A percentile compares a stretch with the other conserved stretches of the same genome.
phyloP scores from a whole-genome alignment of 2,329 filamentous ascomycete genomes.

The Phialophora tarda region DNA sequence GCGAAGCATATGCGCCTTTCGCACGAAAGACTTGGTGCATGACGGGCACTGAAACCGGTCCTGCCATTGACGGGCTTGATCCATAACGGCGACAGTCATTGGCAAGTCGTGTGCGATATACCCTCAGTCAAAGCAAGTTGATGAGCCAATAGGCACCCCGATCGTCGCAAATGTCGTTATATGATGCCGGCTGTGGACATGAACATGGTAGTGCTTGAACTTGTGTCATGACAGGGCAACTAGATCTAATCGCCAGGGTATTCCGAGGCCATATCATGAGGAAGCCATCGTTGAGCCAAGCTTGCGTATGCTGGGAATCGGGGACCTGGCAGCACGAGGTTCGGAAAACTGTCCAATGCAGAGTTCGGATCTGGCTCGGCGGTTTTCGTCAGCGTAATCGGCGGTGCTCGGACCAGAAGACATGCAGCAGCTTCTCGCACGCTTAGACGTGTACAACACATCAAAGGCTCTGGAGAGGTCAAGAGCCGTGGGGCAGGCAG shows the following conservation, averaged over 20 bases:
- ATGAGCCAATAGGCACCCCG: neutral
- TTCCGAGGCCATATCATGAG: conserved; percentile 2
- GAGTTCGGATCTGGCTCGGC: neutral
- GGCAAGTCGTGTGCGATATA: neutral
- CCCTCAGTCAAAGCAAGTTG: neutral
- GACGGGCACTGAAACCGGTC: conserved; percentile 31
- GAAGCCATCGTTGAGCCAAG: neutral
- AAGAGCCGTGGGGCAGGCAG: conserved; percentile 8
- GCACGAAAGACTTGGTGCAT: conserved; percentile 32
- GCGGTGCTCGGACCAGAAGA: neutral
- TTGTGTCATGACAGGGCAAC: neutral
- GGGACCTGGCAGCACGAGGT: neutral
- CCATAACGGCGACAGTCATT: conserved; percentile 24
- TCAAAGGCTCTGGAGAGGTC: neutral
- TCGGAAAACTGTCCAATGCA: conserved; percentile 1
- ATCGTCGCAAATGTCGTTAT: neutral
- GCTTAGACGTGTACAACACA: neutral
- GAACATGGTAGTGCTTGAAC: neutral
- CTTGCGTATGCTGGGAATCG: neutral
- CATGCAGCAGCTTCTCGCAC: neutral
- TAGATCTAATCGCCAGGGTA: neutral
- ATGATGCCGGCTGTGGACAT: neutral
- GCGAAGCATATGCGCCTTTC: conserved; percentile 37
- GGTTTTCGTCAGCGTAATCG: neutral
- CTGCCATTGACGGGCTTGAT: conserved; percentile 24